These are phyloP conservation scores for Neonectria hederae DNA, from an alignment of 2,329 filamentous ascomycete genomes.

Conservation along the genomic window DNA sequence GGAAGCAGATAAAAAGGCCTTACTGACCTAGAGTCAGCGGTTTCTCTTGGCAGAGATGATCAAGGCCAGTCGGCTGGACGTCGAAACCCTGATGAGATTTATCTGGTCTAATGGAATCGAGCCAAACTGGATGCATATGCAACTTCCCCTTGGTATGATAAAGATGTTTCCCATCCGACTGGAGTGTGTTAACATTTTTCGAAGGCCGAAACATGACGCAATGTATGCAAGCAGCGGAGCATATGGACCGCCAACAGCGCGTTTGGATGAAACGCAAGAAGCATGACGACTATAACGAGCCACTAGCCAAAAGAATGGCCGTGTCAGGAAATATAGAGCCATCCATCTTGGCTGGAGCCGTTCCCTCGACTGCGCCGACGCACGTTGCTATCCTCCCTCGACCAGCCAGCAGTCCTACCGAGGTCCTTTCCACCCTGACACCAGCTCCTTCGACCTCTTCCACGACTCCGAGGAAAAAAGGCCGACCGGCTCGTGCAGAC, in stretches of 20 bases:
- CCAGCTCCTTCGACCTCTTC: slow-evolving; percentile 14
- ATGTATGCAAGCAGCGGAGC: slow-evolving; percentile 53
- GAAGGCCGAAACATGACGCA: slow-evolving; percentile 59
- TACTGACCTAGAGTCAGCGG: slow-evolving; percentile 52
- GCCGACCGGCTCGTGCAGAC: slow-evolving; percentile 57
- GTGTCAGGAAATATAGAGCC: slow-evolving; percentile 14
- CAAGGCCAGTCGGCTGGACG: slow-evolving; percentile 62
- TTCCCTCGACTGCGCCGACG: slow-evolving; percentile 13
- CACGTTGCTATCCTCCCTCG: slow-evolving; percentile 40
- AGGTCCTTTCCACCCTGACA: slow-evolving; percentile 16
- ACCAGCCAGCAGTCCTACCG: slow-evolving; percentile 26
- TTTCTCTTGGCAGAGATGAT: slow-evolving; percentile 68
- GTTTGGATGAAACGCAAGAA: slow-evolving; percentile 48
- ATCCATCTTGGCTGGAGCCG: not conserved
- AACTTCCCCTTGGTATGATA: slow-evolving; percentile 56
- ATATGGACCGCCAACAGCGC: slow-evolving; percentile 48
- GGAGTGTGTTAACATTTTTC: slow-evolving; percentile 2
- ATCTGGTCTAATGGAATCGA: slow-evolving; percentile 53
- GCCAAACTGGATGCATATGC: slow-evolving; percentile 59
- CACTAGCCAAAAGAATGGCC: slow-evolving; percentile 47
- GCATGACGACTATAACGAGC: slow-evolving; percentile 46
- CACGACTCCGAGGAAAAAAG: slow-evolving; percentile 52
- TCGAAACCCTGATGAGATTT: slow-evolving; percentile 57
- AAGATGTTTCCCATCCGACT: not conserved
- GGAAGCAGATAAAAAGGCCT: not conserved